Conservation (phyloP, 2,329 filamentous ascomycete species). For the Trichophyton rubrum region DNA sequence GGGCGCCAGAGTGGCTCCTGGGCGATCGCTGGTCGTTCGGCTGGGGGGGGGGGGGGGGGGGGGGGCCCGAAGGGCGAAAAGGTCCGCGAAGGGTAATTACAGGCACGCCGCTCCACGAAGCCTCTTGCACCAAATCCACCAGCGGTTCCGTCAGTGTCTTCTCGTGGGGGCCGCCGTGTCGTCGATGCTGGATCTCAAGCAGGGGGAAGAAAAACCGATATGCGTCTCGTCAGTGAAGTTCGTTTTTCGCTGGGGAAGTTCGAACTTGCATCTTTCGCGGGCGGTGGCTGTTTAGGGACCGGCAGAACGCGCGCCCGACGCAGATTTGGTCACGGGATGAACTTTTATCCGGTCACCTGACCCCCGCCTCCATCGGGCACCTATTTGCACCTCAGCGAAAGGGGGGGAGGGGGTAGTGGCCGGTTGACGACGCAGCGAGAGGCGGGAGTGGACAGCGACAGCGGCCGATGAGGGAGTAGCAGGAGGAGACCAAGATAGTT, state of each 20-base stretch:
- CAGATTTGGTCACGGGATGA: slow-evolving; percentile 12
- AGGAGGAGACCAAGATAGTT: no score
- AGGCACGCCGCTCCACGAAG: not conserved
- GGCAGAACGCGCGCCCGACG: slow-evolving; percentile 8
- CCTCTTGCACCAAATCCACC: not conserved
- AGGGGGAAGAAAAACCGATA: not conserved
- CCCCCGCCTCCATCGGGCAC: not conserved
- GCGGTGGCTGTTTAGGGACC: slow-evolving; percentile 10
- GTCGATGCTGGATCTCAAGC: not conserved
- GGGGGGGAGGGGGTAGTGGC: no score
- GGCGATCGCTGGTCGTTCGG: slow-evolving; percentile 4
- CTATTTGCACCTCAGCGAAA: no score
- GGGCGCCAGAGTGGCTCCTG: slow-evolving; percentile 4
- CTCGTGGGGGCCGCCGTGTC: not conserved
- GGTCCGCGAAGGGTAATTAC: not conserved
- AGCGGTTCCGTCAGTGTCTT: not conserved
- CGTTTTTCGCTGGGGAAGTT: not conserved
- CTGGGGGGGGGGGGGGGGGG: slow-evolving; percentile 1
- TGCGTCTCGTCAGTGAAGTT: not conserved
- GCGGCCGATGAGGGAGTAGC: no score
- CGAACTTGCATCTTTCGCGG: slow-evolving; percentile 5
- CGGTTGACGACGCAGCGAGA: not conserved
- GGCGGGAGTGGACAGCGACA: not conserved
- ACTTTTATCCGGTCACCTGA: slow-evolving; percentile 1
- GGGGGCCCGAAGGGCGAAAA: slow-evolving; percentile 3